A percentile compares a stretch with the other conserved stretches of the same genome.
phyloP scores from a whole-genome alignment of 140 eudicot species.

The Stevia rebaudiana region DNA sequence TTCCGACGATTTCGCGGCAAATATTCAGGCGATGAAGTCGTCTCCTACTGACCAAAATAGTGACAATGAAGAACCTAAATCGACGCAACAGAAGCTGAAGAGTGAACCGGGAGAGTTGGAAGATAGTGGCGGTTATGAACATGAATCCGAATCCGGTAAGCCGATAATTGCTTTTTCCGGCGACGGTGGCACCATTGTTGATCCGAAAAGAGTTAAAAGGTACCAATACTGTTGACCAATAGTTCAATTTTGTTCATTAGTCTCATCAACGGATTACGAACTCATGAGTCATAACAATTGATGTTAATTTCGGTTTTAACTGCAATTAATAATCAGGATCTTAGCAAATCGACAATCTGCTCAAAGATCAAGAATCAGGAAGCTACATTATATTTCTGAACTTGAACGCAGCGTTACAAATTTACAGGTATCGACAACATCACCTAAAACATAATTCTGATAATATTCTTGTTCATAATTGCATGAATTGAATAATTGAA shows the following conservation, averaged over 20 bases:
- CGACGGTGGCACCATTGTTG: constrained; percentile 42
- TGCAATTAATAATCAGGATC: constrained; percentile 36
- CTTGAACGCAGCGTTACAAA: constrained; percentile 76
- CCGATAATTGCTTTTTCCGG: constrained; percentile 12
- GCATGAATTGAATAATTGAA: neutral
- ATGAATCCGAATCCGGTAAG: constrained; percentile 12
- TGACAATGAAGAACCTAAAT: constrained; percentile 25
- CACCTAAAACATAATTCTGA: too few relatives aligned
- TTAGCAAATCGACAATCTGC: constrained; percentile 92
- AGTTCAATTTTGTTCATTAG: neutral
- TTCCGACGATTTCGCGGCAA: constrained; percentile 43
- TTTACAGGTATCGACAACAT: constrained; percentile 49
- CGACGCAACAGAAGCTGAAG: constrained; percentile 30
- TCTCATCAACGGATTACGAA: neutral
- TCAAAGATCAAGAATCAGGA: constrained; percentile 82
- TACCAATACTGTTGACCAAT: constrained; percentile 8
- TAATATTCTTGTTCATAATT: too few relatives aligned
- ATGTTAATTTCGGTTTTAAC: constrained; percentile 9
- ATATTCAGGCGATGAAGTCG: constrained; percentile 20
- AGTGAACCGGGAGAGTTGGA: constrained; percentile 67
- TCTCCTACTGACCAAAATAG: constrained; percentile 49
- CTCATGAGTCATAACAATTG: too few relatives aligned
- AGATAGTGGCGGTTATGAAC: constrained; percentile 34
- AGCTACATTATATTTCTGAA: constrained; percentile 78
- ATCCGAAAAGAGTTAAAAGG: constrained; percentile 87